These are phyloP conservation scores for Tremella yokohamensis DNA, from an alignment of 768 basidiomycete genomes.

Conservation along the genomic window DNA sequence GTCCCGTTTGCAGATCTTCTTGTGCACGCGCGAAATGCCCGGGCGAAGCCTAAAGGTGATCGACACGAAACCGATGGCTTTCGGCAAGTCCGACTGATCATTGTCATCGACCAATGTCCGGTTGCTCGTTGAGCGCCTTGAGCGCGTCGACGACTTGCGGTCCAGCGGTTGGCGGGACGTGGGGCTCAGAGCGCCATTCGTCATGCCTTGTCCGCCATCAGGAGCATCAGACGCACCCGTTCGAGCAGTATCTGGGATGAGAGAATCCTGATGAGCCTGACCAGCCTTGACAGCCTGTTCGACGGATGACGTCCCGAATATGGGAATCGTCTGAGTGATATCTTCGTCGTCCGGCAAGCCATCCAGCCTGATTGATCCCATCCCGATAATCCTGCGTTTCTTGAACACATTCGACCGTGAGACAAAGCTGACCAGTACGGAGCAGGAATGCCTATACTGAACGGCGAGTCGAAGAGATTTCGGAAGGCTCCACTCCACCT, in stretches of 20 bases:
- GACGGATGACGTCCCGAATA: constrained; percentile 37
- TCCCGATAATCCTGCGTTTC: constrained; percentile 38
- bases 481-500: constrained; percentile 38
- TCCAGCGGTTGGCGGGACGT: neutral
- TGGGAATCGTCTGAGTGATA: constrained; percentile 25
- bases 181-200: neutral
- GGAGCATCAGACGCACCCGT: neutral
- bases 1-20: constrained; percentile 41
- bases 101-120: neutral
- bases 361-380: constrained; percentile 37
- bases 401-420: constrained; percentile 31
- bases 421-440: constrained; percentile 41
- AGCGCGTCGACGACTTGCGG: too few species aligned
- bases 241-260: neutral
- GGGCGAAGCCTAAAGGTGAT: constrained; percentile 32
- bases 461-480: constrained; percentile 40
- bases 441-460: constrained; percentile 49
- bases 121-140: neutral
- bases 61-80: constrained; percentile 21
- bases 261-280: neutral
- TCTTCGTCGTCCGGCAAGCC: constrained; percentile 32
- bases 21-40: constrained; percentile 41
- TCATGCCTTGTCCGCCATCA: neutral
- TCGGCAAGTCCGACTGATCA: neutral
- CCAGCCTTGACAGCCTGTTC: constrained; percentile 28